phyloP scores from a whole-genome alignment of 2,329 filamentous ascomycete species.

The Colletotrichum musae region DNA sequence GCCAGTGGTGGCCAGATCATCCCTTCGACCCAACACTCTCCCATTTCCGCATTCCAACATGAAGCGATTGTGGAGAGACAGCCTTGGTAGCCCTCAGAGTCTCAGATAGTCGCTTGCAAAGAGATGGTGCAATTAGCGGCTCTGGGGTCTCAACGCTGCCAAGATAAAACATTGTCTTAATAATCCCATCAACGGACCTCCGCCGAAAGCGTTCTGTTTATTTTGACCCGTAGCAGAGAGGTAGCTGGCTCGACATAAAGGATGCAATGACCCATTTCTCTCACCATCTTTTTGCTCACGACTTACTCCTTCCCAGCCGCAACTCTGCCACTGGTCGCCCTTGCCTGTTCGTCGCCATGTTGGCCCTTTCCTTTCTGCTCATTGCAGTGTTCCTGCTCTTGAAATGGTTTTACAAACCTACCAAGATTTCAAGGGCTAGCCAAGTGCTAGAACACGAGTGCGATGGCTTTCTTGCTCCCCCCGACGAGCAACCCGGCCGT shows the following conservation, averaged over 20 bases:
- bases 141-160: conserved; percentile 6
- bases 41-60: not conserved
- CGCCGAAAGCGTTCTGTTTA: not conserved
- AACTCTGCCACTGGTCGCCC: no score
- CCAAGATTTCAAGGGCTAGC: conserved; percentile 22
- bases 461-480: conserved; percentile 41
- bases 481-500: conserved; percentile 17
- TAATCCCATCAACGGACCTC: conserved; percentile 3
- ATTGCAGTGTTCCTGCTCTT: conserved; percentile 16
- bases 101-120: not conserved
- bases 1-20: not conserved
- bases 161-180: conserved; percentile 6
- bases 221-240: not conserved
- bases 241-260: no score
- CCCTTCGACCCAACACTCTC: not conserved
- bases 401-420: conserved; percentile 8
- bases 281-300: no score
- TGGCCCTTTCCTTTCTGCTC: not conserved
- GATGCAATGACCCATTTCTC: no score
- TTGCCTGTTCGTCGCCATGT: not conserved
- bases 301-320: no score
- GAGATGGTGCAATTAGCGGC: no score
- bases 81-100: not conserved
- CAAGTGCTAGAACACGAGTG: conserved; percentile 37
- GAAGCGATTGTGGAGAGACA: not conserved